Evolutionary conservation across 805 yeast genomes (phyloP).

Genomic region (Barnettozyma californica): DNA sequence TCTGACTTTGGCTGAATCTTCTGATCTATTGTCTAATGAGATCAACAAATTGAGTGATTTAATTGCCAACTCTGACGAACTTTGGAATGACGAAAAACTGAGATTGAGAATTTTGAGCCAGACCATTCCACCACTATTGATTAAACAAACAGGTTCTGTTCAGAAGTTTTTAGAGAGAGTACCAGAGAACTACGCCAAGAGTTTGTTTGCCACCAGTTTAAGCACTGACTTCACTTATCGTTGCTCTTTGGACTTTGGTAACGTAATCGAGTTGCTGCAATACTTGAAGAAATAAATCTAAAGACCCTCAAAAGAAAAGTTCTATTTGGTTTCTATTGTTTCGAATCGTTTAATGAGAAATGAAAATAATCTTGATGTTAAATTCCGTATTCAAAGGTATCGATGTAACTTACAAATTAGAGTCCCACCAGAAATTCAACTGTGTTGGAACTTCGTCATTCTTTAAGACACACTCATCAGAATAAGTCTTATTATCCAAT

Average conservation of each 20-base stretch:
- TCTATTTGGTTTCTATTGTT: not conserved
- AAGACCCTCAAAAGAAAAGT: not conserved
- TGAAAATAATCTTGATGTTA: not conserved
- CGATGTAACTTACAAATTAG: too few relatives aligned
- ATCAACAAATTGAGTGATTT: conserved; percentile 85
- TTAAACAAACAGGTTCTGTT: conserved; percentile 67
- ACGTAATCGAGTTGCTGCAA: conserved; percentile 26
- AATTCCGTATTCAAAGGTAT: not conserved
- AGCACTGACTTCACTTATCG: conserved; percentile 25
- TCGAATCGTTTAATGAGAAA: conserved; percentile 4
- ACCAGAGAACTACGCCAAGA: conserved; percentile 82
- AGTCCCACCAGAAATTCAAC: too few relatives aligned
- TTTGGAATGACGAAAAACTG: conserved; percentile 75
- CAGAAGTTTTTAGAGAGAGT: conserved; percentile 67
- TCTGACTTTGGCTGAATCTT: conserved; percentile 54
- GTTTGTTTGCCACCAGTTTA: conserved; percentile 49
- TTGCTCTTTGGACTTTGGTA: conserved; percentile 22
- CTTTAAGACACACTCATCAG: conserved; percentile 7
- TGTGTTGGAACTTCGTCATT: too few relatives aligned
- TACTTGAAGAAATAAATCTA: conserved; percentile 16
- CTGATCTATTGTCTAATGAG: conserved; percentile 78
- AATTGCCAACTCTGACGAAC: conserved; percentile 75
- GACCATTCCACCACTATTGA: conserved; percentile 72
- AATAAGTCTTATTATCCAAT: conserved; percentile 13
- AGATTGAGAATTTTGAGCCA: conserved; percentile 71